Conservation (phyloP, 768 basidiomycete species). For the Podaxis pistillaris region DNA sequence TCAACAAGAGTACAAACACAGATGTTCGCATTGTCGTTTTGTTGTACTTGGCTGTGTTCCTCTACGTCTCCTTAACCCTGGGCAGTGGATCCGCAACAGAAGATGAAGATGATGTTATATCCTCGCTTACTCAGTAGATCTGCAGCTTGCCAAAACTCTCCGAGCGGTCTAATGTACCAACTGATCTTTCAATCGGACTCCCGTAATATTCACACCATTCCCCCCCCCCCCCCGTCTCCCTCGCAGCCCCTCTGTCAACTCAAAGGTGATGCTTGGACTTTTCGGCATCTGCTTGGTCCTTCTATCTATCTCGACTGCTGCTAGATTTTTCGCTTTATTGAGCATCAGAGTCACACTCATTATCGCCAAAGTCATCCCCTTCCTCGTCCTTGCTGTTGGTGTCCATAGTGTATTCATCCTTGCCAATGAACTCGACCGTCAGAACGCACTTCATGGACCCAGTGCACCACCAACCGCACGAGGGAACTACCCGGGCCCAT, state of each 20-base stretch:
- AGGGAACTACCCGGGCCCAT: conserved; percentile 27
- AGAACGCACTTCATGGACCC: conserved; percentile 85
- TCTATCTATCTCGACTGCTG: conserved; percentile 89
- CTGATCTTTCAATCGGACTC: conserved; percentile 59
- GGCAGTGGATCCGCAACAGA: conserved; percentile 59
- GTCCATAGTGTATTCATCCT: conserved; percentile 99
- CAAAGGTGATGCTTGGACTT: conserved; percentile 87
- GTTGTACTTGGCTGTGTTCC: conserved; percentile 96
- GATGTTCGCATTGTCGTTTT: conserved; percentile 91
- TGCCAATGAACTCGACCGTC: conserved; percentile 92
- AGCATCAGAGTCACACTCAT: conserved; percentile 94
- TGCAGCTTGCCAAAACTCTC: conserved; percentile 63
- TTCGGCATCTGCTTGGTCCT: conserved; percentile 92
- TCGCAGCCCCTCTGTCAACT: conserved; percentile 75
- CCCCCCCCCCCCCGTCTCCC: conserved; percentile 73
- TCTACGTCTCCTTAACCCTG: conserved; percentile 89
- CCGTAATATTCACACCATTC: conserved; percentile 46
- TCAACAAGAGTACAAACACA: conserved; percentile 95
- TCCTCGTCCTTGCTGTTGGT: conserved; percentile 94
- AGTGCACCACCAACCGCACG: conserved; percentile 45
- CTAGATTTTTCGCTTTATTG: conserved; percentile 88
- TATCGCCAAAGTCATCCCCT: conserved; percentile 98
- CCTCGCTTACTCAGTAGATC: conserved; percentile 59
- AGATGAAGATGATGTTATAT: conserved; percentile 59
- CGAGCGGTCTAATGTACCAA: conserved; percentile 41